Evolutionary conservation across 2,329 filamentous ascomycete species (phyloP), one percentile per base, ranked within the genome.

Genomic region (Botrytis tulipae): DNA sequence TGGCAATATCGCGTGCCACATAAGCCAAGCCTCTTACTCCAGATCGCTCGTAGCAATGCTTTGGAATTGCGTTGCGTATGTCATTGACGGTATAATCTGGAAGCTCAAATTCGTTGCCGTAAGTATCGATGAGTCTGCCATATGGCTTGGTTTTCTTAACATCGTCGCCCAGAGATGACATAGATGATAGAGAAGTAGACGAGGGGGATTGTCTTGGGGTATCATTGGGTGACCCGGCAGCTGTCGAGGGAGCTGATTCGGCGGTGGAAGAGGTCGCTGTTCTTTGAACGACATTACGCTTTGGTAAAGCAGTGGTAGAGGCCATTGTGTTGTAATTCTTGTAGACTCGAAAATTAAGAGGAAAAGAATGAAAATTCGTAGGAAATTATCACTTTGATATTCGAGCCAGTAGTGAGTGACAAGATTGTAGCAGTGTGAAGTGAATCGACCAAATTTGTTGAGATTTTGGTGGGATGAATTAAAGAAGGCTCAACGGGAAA

Each of bases 1-100:
- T 89, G 77, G 86, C 83, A 63, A 97, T 82, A 84, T 99, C 96
- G 76, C 95, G 91, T 80, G 90, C 88, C 79, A 98, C 95, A 84
- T 98, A 98, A 80, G 82, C 85, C 82, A 98, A 86, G 77, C 95
- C 92, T 77, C 85, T 90, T 77, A 89, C 82, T 75, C 89, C 93
- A 65, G 93, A 97, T 75, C 96, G 92, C 86, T 98, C 88, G 84
- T 92, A 98, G 89, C 96, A 99, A 88, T 98, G 96, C 84, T 95
- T 94, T 77, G 96, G 96, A 78, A 99, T 99, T 82, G 96, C 96
- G 85, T 97, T 93, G 81, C 94, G 92, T 82, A 99, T 95, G 82
- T 99, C 90, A 87, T 97, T 97, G 88, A 99, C 97, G 82, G 94
- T 97, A 87, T 92, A 99, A 84, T 98, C 92, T 78, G 96, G 96